Base-by-base conservation (phyloP, 2,329 filamentous ascomycete genomes). In the Amauroascus niger region DNA sequence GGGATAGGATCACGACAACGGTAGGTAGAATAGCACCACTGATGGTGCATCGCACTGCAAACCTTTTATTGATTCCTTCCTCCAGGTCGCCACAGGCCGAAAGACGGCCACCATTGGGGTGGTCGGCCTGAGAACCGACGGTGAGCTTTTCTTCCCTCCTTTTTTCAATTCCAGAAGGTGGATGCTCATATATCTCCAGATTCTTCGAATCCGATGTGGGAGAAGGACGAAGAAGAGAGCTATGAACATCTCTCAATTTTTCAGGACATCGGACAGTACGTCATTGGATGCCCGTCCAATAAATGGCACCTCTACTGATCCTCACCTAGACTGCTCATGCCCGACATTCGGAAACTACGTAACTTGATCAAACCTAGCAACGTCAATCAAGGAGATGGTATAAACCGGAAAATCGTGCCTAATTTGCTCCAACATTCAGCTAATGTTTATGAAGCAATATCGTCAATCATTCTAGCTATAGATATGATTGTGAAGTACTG, bases 1-100 rank as follows among this genome's bases (percentile, higher is more conserved):
- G 91, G 90, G 91, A 97, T 75, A 93, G 87, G 67, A 86, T 94
- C 60, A 84, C 84, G 4, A 81, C 80, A 6, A 88, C 83, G 2
- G 84, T 88, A 69, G 70, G 26, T 16, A n/a, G n/a, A n/a, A n/a
- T 16, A 37, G 33, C 30, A 13, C 20, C n/a, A n/a, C 24, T 24
- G 30, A 37, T 24, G 16, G 6, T 37, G 13, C n/a, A n/a, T n/a
- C n/a, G n/a, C n/a, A 57, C 41, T 13, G 28, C 37, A 20, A 8
- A 9, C 7, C 11, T n/a, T 2, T 22, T 24, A 24, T 28, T 55
- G 41, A 55, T 18, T 30, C 7, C 16, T 18, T 6, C 6, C 47
- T 49, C 3, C 51, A 80, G 76, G 74, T 82, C 35, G 74, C 76
- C 28, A 83, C 77, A n/a, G 83, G 81, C 26, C 80, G 87, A 48